Conservation (phyloP, 257 asterid species). For the Solanum pennellii region DNA sequence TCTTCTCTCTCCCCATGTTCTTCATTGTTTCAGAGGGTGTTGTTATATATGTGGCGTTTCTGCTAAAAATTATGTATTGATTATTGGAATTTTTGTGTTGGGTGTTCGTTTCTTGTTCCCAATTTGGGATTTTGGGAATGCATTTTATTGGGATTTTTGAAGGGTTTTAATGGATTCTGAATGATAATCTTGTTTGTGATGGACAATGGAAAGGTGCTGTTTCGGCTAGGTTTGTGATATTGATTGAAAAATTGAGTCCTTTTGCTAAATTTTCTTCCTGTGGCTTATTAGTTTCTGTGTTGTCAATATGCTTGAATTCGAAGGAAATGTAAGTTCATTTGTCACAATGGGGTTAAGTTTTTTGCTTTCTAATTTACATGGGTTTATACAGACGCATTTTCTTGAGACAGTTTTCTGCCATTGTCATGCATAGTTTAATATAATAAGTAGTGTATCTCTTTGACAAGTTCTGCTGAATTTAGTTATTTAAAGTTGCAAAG, state of each 20-base stretch:
- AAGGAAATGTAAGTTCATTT: not conserved
- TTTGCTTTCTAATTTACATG: not conserved
- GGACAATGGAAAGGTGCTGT: not conserved
- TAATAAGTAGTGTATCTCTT: not conserved
- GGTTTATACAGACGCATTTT: not conserved
- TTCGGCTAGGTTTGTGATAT: not conserved
- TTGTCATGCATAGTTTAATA: not conserved
- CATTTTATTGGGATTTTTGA: not conserved
- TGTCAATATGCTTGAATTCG: not conserved
- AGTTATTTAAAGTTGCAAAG: not conserved
- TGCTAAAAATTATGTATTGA: not conserved
- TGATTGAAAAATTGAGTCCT: not conserved
- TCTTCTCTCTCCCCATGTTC: not conserved
- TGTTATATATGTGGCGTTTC: not conserved
- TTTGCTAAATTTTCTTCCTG: not conserved
- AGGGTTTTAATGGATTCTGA: not conserved
- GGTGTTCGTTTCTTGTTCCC: not conserved
- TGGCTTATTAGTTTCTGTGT: not conserved
- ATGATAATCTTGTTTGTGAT: not conserved
- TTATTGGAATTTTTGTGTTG: not conserved
- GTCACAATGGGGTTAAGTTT: not conserved
- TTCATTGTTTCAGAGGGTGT: not conserved
- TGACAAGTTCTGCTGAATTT: not conserved
- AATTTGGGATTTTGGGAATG: not conserved
- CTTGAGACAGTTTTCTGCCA: not conserved